Percentiles rank a stretch among this genome's conserved stretches.
phyloP scores from a whole-genome alignment of 2,329 filamentous ascomycete species.

The Penicillium sp. region DNA sequence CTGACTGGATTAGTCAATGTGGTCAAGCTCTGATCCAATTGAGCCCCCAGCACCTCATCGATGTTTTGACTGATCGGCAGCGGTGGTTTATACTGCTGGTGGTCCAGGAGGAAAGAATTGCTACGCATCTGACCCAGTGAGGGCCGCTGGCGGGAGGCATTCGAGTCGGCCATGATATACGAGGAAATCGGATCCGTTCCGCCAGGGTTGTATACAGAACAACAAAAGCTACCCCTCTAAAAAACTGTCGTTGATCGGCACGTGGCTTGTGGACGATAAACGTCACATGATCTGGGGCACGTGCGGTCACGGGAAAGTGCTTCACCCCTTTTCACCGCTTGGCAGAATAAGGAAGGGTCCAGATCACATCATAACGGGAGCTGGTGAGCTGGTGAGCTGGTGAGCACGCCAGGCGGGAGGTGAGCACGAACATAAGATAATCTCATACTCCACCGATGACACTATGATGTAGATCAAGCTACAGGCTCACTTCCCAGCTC shows the following conservation, averaged over 20 bases:
- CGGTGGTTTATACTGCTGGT: conserved; percentile 46
- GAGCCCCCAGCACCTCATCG: conserved; percentile 34
- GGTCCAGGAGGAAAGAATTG: conserved; percentile 46
- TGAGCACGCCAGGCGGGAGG: background rate
- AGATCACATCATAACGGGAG: background rate
- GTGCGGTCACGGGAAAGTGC: background rate
- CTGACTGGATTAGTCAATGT: conserved; percentile 36
- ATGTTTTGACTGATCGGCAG: conserved; percentile 34
- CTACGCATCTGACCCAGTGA: conserved; percentile 44
- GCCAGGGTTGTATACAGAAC: background rate
- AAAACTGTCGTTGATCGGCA: conserved; percentile 7
- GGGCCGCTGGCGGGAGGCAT: conserved; percentile 37
- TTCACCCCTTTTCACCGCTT: background rate
- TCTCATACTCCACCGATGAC: conserved; percentile 7
- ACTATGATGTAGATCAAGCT: conserved; percentile 6
- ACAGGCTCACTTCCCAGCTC: conserved; percentile 1
- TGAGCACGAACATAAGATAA: background rate
- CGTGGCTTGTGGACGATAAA: background rate
- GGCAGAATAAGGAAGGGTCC: background rate
- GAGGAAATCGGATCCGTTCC: background rate
- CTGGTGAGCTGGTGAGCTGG: background rate
- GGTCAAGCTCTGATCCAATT: conserved; percentile 28
- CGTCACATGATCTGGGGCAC: background rate
- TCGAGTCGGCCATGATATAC: conserved; percentile 28
- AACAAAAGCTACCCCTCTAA: background rate